Evolutionary conservation across 352 stramenopile genomes (phyloP).

Genomic region (Globisporangium nagaii): DNA sequence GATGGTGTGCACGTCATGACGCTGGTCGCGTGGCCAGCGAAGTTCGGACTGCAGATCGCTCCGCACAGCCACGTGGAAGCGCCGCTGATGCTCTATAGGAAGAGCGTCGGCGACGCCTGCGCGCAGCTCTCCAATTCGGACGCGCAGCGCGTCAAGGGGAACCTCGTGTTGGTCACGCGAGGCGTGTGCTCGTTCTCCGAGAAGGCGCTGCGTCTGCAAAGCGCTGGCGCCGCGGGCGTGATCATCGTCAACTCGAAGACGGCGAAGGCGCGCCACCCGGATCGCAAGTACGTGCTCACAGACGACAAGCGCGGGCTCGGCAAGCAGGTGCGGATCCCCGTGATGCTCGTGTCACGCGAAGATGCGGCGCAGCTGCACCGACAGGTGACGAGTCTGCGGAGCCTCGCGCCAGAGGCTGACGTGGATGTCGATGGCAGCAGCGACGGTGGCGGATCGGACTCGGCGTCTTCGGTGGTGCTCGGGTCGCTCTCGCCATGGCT

Average conservation of each 20-base stretch:
- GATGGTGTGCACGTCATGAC: conserved; percentile 62
- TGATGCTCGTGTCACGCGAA: conserved; percentile 58
- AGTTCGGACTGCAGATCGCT: conserved; percentile 53
- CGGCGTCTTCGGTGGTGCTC: conserved; percentile 15
- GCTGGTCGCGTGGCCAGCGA: conserved; percentile 55
- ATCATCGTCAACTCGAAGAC: conserved; percentile 71
- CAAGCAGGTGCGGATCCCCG: conserved; percentile 46
- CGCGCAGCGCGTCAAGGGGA: conserved; percentile 25
- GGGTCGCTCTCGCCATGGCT: conserved; percentile 61
- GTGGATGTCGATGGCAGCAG: conserved; percentile 9
- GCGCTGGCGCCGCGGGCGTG: conserved; percentile 44
- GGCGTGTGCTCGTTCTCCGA: conserved; percentile 73
- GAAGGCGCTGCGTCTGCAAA: conserved; percentile 65
- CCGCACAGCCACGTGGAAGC: conserved; percentile 42
- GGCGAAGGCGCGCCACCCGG: conserved; percentile 25
- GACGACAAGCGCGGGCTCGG: conserved; percentile 45
- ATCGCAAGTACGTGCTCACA: conserved; percentile 61
- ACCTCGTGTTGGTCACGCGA: conserved; percentile 62
- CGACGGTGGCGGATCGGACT: not conserved
- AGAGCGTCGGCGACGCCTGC: conserved; percentile 47
- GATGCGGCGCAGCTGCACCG: conserved; percentile 47
- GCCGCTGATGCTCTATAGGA: conserved; percentile 36
- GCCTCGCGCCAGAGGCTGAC: not conserved
- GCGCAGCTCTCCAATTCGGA: conserved; percentile 16
- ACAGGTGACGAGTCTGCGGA: conserved; percentile 12